Base-by-base conservation (phyloP, 2,329 filamentous ascomycete species). In the Xylaria sp. region DNA sequence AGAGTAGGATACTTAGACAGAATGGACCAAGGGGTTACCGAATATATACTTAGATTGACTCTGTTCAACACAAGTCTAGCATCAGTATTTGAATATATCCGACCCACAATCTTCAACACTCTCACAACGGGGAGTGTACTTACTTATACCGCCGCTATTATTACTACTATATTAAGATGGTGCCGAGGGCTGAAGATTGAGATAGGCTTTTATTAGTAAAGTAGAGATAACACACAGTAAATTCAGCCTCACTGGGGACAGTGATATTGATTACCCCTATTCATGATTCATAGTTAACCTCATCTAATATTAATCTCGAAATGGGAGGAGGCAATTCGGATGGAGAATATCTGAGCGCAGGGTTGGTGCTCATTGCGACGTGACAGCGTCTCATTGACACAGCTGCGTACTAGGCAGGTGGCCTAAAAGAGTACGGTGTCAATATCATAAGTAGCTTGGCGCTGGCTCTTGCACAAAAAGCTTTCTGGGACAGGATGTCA, bases 371-470 rank as follows among this genome's bases (percentile, higher is more conserved):
- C 25, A 31, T 25, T n/a, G 36, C n/a, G 45, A 59, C 5, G 7
- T 44, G 6, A 20, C 15, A 25, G 27, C 13, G 47, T 53, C 11
- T 5, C 31, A 29, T 45, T 22, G 13, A 29, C 31, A 9, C 27
- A 7, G 53, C 42, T 33, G n/a, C 36, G 2, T 15, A 38, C 3
- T 42, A 1, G 17, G 25, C 29, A 5, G 38, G 63, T 39, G 53
- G 53, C 59, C 45, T 59, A 57, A 65, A 61, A 45, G 29, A 38
- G 2, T 39, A n/a, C 17, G 33, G 29, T 29, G 42, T 22, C 1
- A 4, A 22, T 11, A 11, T n/a, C 39, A 50, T 31, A 57, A 57
- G 49, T 20, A 57, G 29, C 58, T 62, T 58, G 45, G 58, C 54
- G 49, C 22, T 29, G 20, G 13, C 39, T 38, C 15, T 33, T 57